These are phyloP conservation scores for Baeospora myosura DNA, from an alignment of 1,284 basidiomycete species.

Conservation along the genomic window DNA sequence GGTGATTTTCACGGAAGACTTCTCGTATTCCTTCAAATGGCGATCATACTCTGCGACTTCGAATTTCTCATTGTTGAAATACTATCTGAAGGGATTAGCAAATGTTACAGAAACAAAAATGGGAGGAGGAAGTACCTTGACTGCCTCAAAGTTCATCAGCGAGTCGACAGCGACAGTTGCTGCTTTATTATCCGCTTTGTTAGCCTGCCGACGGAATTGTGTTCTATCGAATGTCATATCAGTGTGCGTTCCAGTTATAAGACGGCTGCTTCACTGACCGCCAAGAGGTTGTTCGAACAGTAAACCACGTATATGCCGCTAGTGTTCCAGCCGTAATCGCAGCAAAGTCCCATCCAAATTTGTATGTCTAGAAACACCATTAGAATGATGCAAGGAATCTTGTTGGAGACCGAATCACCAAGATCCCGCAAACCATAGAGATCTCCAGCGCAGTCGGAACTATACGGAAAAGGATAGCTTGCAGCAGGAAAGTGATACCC, in stretches of 20 bases:
- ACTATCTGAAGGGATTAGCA: constrained; percentile 37
- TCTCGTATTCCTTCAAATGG: constrained; percentile 83
- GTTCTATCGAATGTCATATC: constrained; percentile 48
- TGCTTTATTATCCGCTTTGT: constrained; percentile 93
- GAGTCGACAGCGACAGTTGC: constrained; percentile 93
- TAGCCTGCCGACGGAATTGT: constrained; percentile 89
- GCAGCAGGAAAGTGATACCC: constrained; percentile 93
- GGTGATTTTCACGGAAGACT: constrained; percentile 89
- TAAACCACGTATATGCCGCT: constrained; percentile 95
- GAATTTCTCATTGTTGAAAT: constrained; percentile 95
- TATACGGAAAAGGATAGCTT: constrained; percentile 92
- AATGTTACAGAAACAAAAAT: constrained; percentile 1
- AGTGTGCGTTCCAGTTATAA: not conserved
- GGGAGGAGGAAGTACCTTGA: constrained; percentile 61
- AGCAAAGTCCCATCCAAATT: constrained; percentile 96
- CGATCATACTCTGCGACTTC: constrained; percentile 91
- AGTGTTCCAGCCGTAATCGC: constrained; percentile 84
- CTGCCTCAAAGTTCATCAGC: constrained; percentile 96
- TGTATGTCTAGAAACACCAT: constrained; percentile 64
- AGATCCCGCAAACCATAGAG: constrained; percentile 92
- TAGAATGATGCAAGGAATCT: constrained; percentile 6
- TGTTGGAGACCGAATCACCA: constrained; percentile 43
- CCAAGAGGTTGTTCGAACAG: constrained; percentile 93
- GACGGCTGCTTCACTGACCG: constrained; percentile 62
- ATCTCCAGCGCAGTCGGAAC: constrained; percentile 96